Base-by-base conservation (phyloP, 1,284 basidiomycete genomes). In the Thecaphora thlaspeos region DNA sequence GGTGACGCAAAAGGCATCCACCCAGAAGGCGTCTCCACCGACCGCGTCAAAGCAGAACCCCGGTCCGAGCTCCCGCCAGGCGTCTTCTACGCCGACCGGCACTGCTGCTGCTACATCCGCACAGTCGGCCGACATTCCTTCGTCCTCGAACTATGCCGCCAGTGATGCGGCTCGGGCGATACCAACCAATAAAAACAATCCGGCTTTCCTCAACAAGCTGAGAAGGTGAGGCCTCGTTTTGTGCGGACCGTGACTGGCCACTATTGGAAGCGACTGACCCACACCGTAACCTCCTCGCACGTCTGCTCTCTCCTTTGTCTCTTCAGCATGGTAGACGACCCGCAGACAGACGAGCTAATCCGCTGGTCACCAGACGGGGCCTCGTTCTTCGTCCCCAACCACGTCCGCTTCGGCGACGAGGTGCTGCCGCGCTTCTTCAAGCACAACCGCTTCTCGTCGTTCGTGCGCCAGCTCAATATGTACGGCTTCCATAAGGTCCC, bases 311-410 rank as follows among this genome's bases (percentile, higher is more conserved):
- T 17, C 10, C 30, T n/a, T 37, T 18, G 8, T 9, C 38, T 10
- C 22, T 42, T 24, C 56, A 94, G 91, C 78, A 95, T 96, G 86
- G 89, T 95, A 26, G 90, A 90, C 66, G 90, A 95, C 78, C 83
- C 86, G 7, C 82, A 84, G 37, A 90, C 90, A 42, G 84, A 88
- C 71, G 84, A 88, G 68, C 82, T 94, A 55, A 95, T 96, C 72
- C 83, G 88, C 66, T 96, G 92, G 92, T 87, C 88, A 14, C 87
- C 89, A 24, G 84, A 84, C 21, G 92, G 92, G 18, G 89, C 92
- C 73, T 89, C 90, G 0, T 95, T 95, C 81, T 88, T 89, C 75
- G 93, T 98, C 9, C 86, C 91, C 45, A 90, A 95, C 79, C 89
- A 92, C 73, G 91, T 96, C 78, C 86, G 87, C 22, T 91, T 98